Percentiles rank a stretch among this genome's conserved stretches.
These are phyloP conservation scores for Funneliformis caledonium DNA, from an alignment of 371 early-diverging fungal genomes.

Conservation along the genomic window DNA sequence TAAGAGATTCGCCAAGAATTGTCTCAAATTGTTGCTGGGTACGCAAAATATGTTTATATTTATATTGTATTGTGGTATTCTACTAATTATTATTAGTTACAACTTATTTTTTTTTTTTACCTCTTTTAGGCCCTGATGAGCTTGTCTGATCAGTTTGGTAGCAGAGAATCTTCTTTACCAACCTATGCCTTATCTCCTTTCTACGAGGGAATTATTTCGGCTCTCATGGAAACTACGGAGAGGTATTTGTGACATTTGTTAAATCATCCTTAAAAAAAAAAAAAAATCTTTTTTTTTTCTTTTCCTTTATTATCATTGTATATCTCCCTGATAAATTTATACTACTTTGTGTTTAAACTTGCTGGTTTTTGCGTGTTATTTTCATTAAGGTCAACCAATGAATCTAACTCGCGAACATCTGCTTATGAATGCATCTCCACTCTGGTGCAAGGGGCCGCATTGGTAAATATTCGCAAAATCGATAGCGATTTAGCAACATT, in stretches of 20 bases:
- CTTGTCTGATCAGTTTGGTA: slow-evolving; percentile 77
- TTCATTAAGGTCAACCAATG: slow-evolving; percentile 55
- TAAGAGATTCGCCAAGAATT: slow-evolving; percentile 85
- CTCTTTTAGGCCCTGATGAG: slow-evolving; percentile 74
- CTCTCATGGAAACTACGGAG: slow-evolving; percentile 79
- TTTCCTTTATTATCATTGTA: neutral
- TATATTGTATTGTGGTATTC: neutral
- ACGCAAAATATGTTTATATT: neutral
- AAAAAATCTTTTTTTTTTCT: neutral
- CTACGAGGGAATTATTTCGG: slow-evolving; percentile 79
- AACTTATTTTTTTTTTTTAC: neutral
- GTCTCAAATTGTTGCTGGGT: slow-evolving; percentile 91
- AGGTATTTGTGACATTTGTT: slow-evolving; percentile 40
- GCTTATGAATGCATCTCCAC: slow-evolving; percentile 92
- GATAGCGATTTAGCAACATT: neutral
- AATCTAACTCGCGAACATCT: slow-evolving; percentile 85
- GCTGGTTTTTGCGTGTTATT: slow-evolving; percentile 36
- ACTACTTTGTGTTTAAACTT: neutral
- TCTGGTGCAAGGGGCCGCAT: slow-evolving; percentile 70
- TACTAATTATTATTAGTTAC: neutral
- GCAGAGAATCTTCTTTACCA: slow-evolving; percentile 56
- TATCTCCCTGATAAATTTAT: neutral
- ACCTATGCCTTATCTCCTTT: slow-evolving; percentile 77
- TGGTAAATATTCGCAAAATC: slow-evolving; percentile 40
- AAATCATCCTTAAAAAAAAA: neutral